These are phyloP conservation scores for Puccinia sorghi DNA, from an alignment of 1,284 basidiomycete species.

Conservation along the genomic window DNA sequence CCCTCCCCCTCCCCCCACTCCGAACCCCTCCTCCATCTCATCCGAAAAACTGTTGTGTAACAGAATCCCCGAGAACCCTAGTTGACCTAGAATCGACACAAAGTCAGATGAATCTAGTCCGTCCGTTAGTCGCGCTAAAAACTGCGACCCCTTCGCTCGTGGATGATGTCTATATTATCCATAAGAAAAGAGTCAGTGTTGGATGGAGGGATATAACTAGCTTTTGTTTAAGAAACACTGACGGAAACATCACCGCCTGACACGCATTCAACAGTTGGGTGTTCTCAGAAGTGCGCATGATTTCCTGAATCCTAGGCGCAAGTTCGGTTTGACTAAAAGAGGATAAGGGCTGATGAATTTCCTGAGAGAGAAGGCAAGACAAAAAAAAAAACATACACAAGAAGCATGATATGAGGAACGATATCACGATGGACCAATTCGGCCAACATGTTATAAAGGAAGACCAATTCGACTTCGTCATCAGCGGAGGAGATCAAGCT, in stretches of 20 bases:
- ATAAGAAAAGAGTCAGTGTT: neutral
- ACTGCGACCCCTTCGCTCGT: conserved; percentile 27
- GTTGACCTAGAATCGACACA: conserved; percentile 32
- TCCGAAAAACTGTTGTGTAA: conserved; percentile 35
- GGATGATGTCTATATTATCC: conserved; percentile 25
- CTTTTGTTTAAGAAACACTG: neutral
- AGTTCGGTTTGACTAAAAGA: conserved; percentile 35
- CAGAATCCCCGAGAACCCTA: conserved; percentile 40
- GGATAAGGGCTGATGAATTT: neutral
- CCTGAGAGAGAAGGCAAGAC: neutral
- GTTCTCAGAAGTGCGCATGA: conserved; percentile 47
- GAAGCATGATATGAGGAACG: conserved; percentile 47
- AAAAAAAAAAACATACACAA: conserved; percentile 32
- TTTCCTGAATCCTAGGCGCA: conserved; percentile 37
- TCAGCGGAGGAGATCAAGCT: conserved; percentile 76
- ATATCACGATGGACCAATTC: conserved; percentile 64
- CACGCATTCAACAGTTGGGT: conserved; percentile 38
- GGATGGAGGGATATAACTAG: too few species aligned
- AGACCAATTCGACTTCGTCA: conserved; percentile 76
- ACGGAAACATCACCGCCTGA: conserved; percentile 50
- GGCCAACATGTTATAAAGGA: conserved; percentile 73
- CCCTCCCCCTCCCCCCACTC: neutral
- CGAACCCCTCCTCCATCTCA: neutral
- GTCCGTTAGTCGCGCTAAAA: conserved; percentile 34
- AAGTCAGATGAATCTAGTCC: conserved; percentile 39